phyloP scores from a whole-genome alignment of 2,329 filamentous ascomycete genomes.

The Mycosphaerella sp. region DNA sequence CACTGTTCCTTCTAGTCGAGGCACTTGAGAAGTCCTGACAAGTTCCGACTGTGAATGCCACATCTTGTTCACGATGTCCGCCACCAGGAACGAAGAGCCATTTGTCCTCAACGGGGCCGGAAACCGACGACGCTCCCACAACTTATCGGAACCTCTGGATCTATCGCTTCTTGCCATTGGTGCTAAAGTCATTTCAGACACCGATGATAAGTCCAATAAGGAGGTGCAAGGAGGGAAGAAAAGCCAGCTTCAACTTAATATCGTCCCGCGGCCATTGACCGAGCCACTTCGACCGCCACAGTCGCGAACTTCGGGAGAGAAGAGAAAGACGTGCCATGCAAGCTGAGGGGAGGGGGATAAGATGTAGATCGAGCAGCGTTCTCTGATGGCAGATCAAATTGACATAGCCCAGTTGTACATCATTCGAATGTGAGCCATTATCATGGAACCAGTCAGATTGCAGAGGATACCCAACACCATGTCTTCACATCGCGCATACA shows the following conservation, averaged over 20 bases:
- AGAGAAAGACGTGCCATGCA: slow-evolving; percentile 1
- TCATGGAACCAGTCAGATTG: too few relatives aligned
- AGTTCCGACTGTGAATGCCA: too few relatives aligned
- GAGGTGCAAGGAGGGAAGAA: background rate
- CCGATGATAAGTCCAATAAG: background rate
- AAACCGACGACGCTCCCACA: slow-evolving; percentile 6
- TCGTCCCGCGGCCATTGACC: background rate
- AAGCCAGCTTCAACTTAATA: background rate
- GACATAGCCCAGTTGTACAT: too few relatives aligned
- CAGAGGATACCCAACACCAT: too few relatives aligned
- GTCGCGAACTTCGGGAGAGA: slow-evolving; percentile 1
- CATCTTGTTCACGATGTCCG: background rate
- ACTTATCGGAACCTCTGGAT: background rate
- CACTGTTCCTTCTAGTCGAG: too few relatives aligned
- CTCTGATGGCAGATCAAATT: too few relatives aligned
- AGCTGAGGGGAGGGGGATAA: background rate
- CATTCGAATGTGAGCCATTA: too few relatives aligned
- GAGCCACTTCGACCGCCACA: slow-evolving; percentile 3
- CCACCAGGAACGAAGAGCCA: background rate
- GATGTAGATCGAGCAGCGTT: too few relatives aligned
- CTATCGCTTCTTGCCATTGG: background rate
- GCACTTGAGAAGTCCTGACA: too few relatives aligned
- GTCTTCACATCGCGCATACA: too few relatives aligned
- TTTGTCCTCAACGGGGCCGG: background rate
- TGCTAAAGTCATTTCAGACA: background rate